A percentile compares a stretch with the other conserved stretches of the same genome.
phyloP scores from a whole-genome alignment of 1,284 basidiomycete genomes.

The Boletus smithii region DNA sequence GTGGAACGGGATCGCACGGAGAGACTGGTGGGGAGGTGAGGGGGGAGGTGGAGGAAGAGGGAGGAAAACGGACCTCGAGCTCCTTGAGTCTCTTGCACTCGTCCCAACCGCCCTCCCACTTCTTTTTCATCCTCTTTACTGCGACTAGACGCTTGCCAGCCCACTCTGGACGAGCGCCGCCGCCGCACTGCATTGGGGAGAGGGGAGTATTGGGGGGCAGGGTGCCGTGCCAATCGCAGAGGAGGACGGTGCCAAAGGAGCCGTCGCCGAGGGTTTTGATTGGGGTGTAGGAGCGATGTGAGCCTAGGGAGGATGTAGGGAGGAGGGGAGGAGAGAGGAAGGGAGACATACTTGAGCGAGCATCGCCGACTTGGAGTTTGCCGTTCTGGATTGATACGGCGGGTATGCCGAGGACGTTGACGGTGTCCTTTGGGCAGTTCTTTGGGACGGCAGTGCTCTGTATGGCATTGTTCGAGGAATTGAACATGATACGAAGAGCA shows the following conservation, averaged over 20 bases:
- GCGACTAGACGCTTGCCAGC: slow-evolving; percentile 93
- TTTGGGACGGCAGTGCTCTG: slow-evolving; percentile 21
- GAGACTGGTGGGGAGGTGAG: slow-evolving; percentile 56
- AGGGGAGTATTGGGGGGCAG: slow-evolving; percentile 84
- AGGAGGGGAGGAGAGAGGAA: slow-evolving; percentile 9
- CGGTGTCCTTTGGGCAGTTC: slow-evolving; percentile 46
- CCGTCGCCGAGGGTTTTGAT: slow-evolving; percentile 94
- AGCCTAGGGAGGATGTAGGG: slow-evolving; percentile 37
- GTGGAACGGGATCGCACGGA: slow-evolving; percentile 91
- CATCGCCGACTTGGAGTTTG: slow-evolving; percentile 65
- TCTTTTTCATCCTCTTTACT: slow-evolving; percentile 97
- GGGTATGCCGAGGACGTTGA: slow-evolving; percentile 66
- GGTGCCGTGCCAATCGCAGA: slow-evolving; percentile 98
- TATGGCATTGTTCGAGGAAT: slow-evolving; percentile 52
- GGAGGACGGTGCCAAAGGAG: slow-evolving; percentile 96
- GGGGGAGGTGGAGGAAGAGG: slow-evolving; percentile 9
- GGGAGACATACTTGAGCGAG: slow-evolving; percentile 58
- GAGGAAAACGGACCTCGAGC: slow-evolving; percentile 70
- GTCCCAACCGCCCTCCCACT: slow-evolving; percentile 96
- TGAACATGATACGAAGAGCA: slow-evolving; percentile 66
- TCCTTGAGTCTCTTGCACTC: slow-evolving; percentile 96
- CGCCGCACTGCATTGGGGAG: slow-evolving; percentile 89
- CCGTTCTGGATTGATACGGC: slow-evolving; percentile 66
- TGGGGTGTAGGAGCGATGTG: slow-evolving; percentile 58
- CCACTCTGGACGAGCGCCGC: slow-evolving; percentile 90